phyloP scores from a whole-genome alignment of 129 eudicot genomes.

The Gnaphalium uliginosum region DNA sequence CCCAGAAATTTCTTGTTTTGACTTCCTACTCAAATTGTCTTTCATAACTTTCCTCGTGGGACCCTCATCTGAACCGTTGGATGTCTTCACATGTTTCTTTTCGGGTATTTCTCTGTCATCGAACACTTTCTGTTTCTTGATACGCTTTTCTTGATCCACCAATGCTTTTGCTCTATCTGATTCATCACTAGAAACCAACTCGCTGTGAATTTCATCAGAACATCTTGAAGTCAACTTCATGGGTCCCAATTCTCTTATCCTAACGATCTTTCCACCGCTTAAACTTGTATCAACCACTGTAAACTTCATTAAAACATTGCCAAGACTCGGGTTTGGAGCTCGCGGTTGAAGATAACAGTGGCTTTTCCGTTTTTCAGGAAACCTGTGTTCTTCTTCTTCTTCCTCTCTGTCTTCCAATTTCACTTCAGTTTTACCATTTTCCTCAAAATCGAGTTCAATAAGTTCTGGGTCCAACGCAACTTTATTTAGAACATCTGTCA shows the following conservation, averaged over 20 bases:
- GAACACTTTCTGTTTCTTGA: slow-evolving; percentile 29
- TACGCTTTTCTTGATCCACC: slow-evolving; percentile 22
- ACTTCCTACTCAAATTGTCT: slow-evolving; percentile 34
- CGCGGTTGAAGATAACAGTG: slow-evolving; percentile 66
- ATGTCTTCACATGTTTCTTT: slow-evolving; percentile 28
- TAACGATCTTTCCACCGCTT: slow-evolving; percentile 31
- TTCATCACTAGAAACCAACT: slow-evolving; percentile 42
- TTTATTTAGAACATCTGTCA: slow-evolving; percentile 57
- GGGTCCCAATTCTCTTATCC: slow-evolving; percentile 44
- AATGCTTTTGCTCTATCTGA: slow-evolving; percentile 37
- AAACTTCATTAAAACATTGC: slow-evolving; percentile 37
- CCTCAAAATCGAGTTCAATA: slow-evolving; percentile 48
- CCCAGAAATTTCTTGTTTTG: slow-evolving; percentile 29
- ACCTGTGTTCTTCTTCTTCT: slow-evolving; percentile 34
- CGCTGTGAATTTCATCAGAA: slow-evolving; percentile 37
- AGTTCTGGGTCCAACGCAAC: slow-evolving; percentile 58
- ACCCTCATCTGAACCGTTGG: slow-evolving; percentile 23
- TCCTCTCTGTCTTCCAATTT: slow-evolving; percentile 34
- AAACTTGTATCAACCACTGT: slow-evolving; percentile 69
- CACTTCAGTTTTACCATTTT: slow-evolving; percentile 22
- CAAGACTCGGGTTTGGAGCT: slow-evolving; percentile 39
- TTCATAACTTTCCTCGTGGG: slow-evolving; percentile 27
- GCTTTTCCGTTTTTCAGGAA: slow-evolving; percentile 38
- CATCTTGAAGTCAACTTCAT: slow-evolving; percentile 22
- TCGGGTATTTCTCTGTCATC: slow-evolving; percentile 22